These are phyloP conservation scores for Elongisporangium anandrum DNA, from an alignment of 352 stramenopile species.

Conservation along the genomic window DNA sequence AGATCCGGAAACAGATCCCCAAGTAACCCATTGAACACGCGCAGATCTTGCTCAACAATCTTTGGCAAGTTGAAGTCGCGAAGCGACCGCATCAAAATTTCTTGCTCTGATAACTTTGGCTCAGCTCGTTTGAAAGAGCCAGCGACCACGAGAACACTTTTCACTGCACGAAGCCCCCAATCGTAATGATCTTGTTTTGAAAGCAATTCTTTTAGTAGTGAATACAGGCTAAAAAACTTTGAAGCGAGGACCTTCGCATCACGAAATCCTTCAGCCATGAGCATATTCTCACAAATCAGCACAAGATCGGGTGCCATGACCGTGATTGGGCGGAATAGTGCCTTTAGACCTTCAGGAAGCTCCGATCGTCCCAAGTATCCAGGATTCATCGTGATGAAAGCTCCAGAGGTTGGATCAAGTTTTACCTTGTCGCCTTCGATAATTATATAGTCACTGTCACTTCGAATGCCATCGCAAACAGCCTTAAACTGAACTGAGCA, in stretches of 20 bases:
- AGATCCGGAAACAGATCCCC: conserved; percentile 91
- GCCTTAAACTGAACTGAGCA: conserved; percentile 94
- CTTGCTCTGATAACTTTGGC: conserved; percentile 88
- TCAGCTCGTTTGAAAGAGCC: conserved; percentile 92
- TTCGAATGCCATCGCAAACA: conserved; percentile 92
- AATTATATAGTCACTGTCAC: conserved; percentile 73
- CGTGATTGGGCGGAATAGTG: conserved; percentile 94
- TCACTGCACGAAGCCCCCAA: conserved; percentile 93
- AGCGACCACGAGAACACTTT: conserved; percentile 93
- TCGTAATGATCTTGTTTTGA: conserved; percentile 96
- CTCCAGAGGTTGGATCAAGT: conserved; percentile 88
- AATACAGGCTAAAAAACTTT: conserved; percentile 96
- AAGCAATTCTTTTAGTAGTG: conserved; percentile 89
- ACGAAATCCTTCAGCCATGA: conserved; percentile 95
- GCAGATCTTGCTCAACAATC: conserved; percentile 92
- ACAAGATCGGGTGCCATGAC: conserved; percentile 96
- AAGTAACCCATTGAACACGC: conserved; percentile 93
- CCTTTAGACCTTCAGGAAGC: conserved; percentile 93
- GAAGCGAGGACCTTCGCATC: conserved; percentile 90
- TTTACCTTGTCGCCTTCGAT: conserved; percentile 90
- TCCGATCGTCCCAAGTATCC: conserved; percentile 92
- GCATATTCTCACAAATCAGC: conserved; percentile 96
- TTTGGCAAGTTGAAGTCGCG: conserved; percentile 96
- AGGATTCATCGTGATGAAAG: conserved; percentile 97
- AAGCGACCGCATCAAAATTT: conserved; percentile 93